These are phyloP conservation scores for Diplocarpon mali DNA, from an alignment of 2,329 filamentous ascomycete species.

Conservation along the genomic window DNA sequence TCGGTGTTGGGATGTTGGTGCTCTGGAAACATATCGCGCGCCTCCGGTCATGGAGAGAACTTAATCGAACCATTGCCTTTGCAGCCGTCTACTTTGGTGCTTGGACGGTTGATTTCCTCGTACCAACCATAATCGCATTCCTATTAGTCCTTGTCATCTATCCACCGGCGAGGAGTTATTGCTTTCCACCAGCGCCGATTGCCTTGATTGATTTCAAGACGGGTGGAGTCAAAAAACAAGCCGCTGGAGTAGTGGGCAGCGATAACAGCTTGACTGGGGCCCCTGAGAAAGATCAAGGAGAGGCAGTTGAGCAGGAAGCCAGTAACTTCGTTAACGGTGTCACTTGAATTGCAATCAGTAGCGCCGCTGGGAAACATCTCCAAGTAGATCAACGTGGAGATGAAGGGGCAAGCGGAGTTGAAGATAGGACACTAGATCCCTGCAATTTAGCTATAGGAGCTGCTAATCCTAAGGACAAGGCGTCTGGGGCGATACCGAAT, in stretches of 20 bases:
- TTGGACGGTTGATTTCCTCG: constrained; percentile 62
- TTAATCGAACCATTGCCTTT: constrained; percentile 55
- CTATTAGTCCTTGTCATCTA: constrained; percentile 56
- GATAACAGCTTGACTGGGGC: constrained; percentile 71
- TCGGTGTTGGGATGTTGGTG: constrained; percentile 54
- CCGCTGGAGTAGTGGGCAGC: constrained; percentile 63
- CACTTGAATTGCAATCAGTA: constrained; percentile 59
- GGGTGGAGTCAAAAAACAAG: constrained; percentile 67
- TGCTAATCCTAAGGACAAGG: constrained; percentile 39
- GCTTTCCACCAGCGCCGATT: constrained; percentile 71
- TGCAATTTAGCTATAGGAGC: constrained; percentile 42
- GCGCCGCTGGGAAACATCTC: constrained; percentile 67
- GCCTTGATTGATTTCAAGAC: constrained; percentile 59
- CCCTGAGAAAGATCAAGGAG: constrained; percentile 71
- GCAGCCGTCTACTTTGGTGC: constrained; percentile 44
- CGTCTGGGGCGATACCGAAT: constrained; percentile 38
- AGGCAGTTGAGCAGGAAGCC: constrained; percentile 74
- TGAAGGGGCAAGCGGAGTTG: constrained; percentile 26
- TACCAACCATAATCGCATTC: constrained; percentile 47
- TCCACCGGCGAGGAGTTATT: constrained; percentile 45
- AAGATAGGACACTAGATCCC: constrained; percentile 48
- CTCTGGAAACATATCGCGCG: constrained; percentile 65
- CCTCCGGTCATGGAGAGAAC: constrained; percentile 70
- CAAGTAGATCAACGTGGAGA: constrained; percentile 41
- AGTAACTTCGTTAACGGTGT: constrained; percentile 69